phyloP scores from a whole-genome alignment of 257 asterid species.

The Plantago elongata region DNA sequence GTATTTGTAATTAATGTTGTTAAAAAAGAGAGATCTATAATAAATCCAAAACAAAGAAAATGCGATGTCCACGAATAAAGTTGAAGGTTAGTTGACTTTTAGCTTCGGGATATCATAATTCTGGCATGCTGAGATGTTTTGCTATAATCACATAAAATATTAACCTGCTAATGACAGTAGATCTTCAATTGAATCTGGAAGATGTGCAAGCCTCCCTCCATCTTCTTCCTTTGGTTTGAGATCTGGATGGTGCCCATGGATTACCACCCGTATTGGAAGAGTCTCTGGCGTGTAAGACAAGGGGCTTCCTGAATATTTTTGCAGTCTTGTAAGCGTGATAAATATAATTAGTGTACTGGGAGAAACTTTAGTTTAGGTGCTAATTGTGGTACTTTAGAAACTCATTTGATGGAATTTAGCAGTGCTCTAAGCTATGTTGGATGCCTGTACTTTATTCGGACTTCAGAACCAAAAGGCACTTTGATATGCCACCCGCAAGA shows the following conservation, averaged over 20 bases:
- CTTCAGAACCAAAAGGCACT: no score
- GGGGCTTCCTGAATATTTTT: slow-evolving; percentile 39
- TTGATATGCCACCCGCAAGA: slow-evolving; percentile 1
- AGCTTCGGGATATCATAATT: slow-evolving; percentile 12
- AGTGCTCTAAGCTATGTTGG: no score
- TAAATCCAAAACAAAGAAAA: slow-evolving; percentile 9
- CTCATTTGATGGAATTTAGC: no score
- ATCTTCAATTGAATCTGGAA: slow-evolving; percentile 66
- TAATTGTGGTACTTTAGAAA: no score
- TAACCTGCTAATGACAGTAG: slow-evolving; percentile 75
- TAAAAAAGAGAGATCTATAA: background rate
- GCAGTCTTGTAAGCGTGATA: slow-evolving; percentile 10
- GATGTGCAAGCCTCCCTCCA: slow-evolving; percentile 74
- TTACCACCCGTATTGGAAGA: slow-evolving; percentile 56
- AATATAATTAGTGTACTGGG: background rate
- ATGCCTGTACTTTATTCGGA: no score
- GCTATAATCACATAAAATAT: slow-evolving; percentile 9
- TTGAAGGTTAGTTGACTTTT: slow-evolving; percentile 2
- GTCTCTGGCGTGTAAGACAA: slow-evolving; percentile 22
- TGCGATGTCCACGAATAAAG: slow-evolving; percentile 4
- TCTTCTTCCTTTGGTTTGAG: slow-evolving; percentile 42
- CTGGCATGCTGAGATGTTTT: background rate
- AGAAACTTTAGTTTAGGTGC: no score
- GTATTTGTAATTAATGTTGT: background rate
- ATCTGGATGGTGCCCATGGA: slow-evolving; percentile 86